phyloP scores from a whole-genome alignment of 106 monocot species.

The Phalaenopsis aphrodite region DNA sequence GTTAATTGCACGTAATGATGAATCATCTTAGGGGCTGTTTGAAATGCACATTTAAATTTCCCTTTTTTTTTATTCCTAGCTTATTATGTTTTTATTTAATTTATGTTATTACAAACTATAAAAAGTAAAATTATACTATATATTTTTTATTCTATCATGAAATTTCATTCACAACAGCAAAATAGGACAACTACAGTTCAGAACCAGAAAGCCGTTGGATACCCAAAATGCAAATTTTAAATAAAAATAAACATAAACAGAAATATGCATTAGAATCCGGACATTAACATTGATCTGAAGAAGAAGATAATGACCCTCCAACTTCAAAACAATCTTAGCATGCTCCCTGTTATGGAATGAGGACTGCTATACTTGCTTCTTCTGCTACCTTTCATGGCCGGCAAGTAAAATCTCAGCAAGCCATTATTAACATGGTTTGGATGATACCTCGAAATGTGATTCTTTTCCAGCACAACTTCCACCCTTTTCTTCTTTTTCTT shows the following conservation, averaged over 20 bases:
- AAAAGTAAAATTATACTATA: too few relatives aligned
- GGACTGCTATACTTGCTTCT: conserved; percentile 25
- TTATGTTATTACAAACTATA: too few relatives aligned
- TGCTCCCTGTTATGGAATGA: conserved; percentile 48
- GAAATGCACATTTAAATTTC: too few relatives aligned
- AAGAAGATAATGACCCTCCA: not conserved
- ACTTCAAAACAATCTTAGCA: conserved; percentile 61
- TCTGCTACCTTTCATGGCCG: conserved; percentile 58
- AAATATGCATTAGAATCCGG: not conserved
- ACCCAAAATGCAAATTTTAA: not conserved
- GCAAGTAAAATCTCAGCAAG: conserved; percentile 73
- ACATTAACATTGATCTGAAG: conserved; percentile 1
- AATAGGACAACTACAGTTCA: too few relatives aligned
- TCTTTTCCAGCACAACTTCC: conserved; percentile 54
- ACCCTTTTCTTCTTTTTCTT: conserved; percentile 9
- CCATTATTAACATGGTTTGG: conserved; percentile 55
- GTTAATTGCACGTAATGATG: too few relatives aligned
- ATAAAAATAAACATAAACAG: not conserved
- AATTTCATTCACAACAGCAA: too few relatives aligned
- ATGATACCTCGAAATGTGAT: conserved; percentile 71
- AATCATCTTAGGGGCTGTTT: too few relatives aligned
- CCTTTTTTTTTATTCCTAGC: too few relatives aligned
- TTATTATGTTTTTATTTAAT: too few relatives aligned
- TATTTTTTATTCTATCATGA: too few relatives aligned
- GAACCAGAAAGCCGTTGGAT: too few relatives aligned